Evolutionary conservation across 805 yeast species (phyloP), one percentile per base, ranked within the genome.

Genomic region (Geotrichum ghanense): DNA sequence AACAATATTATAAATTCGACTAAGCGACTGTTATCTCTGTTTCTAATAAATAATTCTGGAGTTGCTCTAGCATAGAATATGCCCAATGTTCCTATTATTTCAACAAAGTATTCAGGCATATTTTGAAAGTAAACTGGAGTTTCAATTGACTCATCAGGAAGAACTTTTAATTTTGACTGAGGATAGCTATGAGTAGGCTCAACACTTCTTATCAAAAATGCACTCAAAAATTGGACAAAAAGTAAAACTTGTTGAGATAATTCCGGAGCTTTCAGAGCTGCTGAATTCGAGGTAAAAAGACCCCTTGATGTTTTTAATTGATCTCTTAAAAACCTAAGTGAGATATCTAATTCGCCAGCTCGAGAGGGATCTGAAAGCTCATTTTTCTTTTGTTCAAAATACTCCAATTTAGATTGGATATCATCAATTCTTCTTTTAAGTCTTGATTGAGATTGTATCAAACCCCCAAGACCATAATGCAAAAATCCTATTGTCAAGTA

Each of bases 391-490:
- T 63, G 64, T 53, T 72, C 69, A 21, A 76, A 54, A 55, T 69
- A 70, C 26, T 70, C 72, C 22, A 79, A 63, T 50, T 74, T 69
- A 51, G 74, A 75, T 14, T 73, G 67, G 26, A 70, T 54, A 51
- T 76, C 77, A 42, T 73, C 71, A 42, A 74, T 64, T 49, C 71
- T 67, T 24, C 70, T 68, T 51, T 70, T 70, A 25, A 80, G 57
- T 49, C 81, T 76, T 41, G 75, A 78, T 50, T 78, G 76, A 42
- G 69, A 70, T 41, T 77, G 71, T 48, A 74, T 64, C 0, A 83
- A 65, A 44, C 97, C 97, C 21, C 95, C 95, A 39, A 86, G 68
- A 40, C 97, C 98, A 65, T 83, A 92, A 54, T 90, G 89, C 43
- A 86, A 64, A 60, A 82, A 88, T 0, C 95, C 79, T 45, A 83